Percentiles rank a stretch among this genome's conserved stretches.
Conservation (phyloP, 495 filamentous ascomycete species). For the Hypoxylon lienhwacheense region DNA sequence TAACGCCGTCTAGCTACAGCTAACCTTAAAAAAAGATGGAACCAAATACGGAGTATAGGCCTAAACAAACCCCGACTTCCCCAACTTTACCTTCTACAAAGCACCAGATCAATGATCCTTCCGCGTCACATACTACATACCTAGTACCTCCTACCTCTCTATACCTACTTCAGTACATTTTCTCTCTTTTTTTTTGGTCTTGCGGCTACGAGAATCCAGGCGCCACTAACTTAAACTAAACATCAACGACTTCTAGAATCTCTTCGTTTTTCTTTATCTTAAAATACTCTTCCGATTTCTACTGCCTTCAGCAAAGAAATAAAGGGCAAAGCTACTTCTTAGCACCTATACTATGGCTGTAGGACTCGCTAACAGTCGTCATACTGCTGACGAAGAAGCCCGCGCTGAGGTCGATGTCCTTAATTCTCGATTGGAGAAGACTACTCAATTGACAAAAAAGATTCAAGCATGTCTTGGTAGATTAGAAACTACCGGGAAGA, state of each 20-base stretch:
- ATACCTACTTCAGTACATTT: neutral
- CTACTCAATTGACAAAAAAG: constrained; percentile 80
- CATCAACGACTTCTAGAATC: constrained; percentile 10
- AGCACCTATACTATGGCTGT: constrained; percentile 55
- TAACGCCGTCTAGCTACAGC: constrained; percentile 15
- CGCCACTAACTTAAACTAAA: constrained; percentile 22
- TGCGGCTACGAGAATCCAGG: constrained; percentile 10
- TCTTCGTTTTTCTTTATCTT: neutral
- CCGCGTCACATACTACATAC: neutral
- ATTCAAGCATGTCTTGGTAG: constrained; percentile 85
- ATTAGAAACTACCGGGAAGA: constrained; percentile 82
- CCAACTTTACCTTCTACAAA: constrained; percentile 77
- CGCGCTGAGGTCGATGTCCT: constrained; percentile 68
- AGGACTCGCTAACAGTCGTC: constrained; percentile 49
- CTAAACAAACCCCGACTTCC: constrained; percentile 44
- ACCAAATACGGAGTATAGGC: constrained; percentile 6
- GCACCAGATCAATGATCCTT: constrained; percentile 9
- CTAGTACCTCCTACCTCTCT: neutral
- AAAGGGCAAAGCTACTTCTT: no score
- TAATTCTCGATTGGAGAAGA: constrained; percentile 65
- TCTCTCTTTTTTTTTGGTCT: neutral
- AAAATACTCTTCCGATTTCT: no score
- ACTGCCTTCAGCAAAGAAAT: no score
- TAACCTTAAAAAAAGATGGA: no score
- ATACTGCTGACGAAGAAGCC: constrained; percentile 62